Conservation (phyloP, 2,329 filamentous ascomycete species). For the Polychaeton citri region DNA sequence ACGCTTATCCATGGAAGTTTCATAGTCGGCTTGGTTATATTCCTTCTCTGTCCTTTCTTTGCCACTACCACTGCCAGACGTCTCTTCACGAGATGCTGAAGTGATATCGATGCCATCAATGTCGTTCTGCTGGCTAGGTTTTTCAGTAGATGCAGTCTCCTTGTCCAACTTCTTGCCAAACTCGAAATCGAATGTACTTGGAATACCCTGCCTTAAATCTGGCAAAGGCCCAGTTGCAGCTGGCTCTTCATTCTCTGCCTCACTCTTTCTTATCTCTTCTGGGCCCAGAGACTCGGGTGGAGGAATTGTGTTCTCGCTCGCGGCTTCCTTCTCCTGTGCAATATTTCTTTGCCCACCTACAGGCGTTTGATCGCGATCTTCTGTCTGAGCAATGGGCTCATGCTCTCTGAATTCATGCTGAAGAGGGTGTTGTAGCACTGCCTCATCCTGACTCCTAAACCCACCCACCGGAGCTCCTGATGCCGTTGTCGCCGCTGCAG, state of each 20-base stretch:
- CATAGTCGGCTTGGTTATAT: slow-evolving; percentile 66
- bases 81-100: slow-evolving; percentile 5
- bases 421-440: slow-evolving; percentile 10
- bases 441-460: slow-evolving; percentile 22
- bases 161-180: slow-evolving; percentile 31
- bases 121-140: slow-evolving; percentile 20
- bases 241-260: slow-evolving; percentile 7
- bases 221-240: slow-evolving; percentile 49
- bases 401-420: slow-evolving; percentile 6
- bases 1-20: slow-evolving; percentile 79
- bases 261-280: not conserved
- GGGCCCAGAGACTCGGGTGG: too few species aligned
- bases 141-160: slow-evolving; percentile 15
- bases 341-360: slow-evolving; percentile 12
- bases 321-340: slow-evolving; percentile 15
- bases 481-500: slow-evolving; percentile 6
- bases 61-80: slow-evolving; percentile 20
- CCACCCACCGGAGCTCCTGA: slow-evolving; percentile 15
- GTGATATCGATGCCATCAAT: slow-evolving; percentile 11
- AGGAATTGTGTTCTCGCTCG: slow-evolving; percentile 13
- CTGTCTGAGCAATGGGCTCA: slow-evolving; percentile 18
- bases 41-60: slow-evolving; percentile 30
- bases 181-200: slow-evolving; percentile 77
- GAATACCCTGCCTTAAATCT: slow-evolving; percentile 87
- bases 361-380: slow-evolving; percentile 15